Percentiles rank a stretch among this genome's conserved stretches.
These are phyloP conservation scores for Endothia cerciana DNA, from an alignment of 2,329 filamentous ascomycete species.

Conservation along the genomic window DNA sequence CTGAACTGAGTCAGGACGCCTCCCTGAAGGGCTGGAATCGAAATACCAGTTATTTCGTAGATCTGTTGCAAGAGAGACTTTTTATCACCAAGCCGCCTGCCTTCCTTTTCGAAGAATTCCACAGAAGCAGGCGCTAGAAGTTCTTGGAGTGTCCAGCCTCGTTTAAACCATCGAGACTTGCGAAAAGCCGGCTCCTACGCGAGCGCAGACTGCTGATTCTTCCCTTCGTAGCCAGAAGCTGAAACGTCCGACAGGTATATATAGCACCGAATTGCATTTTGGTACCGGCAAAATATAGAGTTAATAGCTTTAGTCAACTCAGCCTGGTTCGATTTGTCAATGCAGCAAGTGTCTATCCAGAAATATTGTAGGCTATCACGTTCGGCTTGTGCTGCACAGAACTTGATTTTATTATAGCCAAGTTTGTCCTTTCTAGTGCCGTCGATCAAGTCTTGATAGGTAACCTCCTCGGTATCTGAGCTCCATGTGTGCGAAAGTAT, in stretches of 20 bases:
- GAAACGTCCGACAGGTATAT: conserved; percentile 24
- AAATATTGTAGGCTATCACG: conserved; percentile 14
- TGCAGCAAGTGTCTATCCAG: conserved; percentile 22
- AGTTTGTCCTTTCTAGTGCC: conserved; percentile 11
- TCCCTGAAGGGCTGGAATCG: conserved; percentile 30
- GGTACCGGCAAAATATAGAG: conserved; percentile 18
- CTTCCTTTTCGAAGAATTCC: conserved; percentile 35
- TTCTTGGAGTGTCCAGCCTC: conserved; percentile 33
- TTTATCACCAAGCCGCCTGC: conserved; percentile 34
- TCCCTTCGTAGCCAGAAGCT: background rate
- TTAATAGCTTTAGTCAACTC: conserved; percentile 25
- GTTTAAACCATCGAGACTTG: conserved; percentile 15
- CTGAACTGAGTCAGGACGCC: conserved; percentile 29
- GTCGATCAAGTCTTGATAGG: conserved; percentile 27
- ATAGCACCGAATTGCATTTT: conserved; percentile 22
- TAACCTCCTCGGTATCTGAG: conserved; percentile 24
- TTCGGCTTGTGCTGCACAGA: conserved; percentile 12
- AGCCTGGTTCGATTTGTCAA: conserved; percentile 8
- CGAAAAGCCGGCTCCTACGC: conserved; percentile 19
- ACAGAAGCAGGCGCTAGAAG: conserved; percentile 34
- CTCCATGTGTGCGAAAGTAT: conserved; percentile 38
- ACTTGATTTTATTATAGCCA: conserved; percentile 20
- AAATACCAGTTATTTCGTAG: conserved; percentile 34
- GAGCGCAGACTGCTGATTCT: background rate
- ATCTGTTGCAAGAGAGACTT: conserved; percentile 31